These are phyloP conservation scores for Bombardia bombarda DNA, from an alignment of 495 filamentous ascomycete genomes.

Conservation along the genomic window DNA sequence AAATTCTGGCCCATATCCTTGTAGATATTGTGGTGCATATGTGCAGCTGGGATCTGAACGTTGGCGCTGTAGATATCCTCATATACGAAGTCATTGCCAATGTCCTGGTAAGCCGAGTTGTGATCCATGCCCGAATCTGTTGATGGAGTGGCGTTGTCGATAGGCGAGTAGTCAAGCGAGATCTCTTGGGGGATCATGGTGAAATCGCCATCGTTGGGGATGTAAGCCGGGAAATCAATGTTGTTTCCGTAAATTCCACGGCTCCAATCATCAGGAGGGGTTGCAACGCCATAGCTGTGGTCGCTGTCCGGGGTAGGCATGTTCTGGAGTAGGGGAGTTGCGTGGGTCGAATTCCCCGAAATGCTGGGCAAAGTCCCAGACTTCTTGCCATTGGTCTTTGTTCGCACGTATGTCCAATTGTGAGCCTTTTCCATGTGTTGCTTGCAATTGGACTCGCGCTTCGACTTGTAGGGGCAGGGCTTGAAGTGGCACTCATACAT, in stretches of 20 bases:
- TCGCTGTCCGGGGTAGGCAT: conserved; percentile 41
- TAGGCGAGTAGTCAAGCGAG: conserved; percentile 41
- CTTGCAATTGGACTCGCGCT: conserved; percentile 96
- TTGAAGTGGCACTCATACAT: conserved; percentile 76
- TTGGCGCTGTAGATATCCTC: conserved; percentile 50
- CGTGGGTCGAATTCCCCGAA: conserved; percentile 26
- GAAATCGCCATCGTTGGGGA: conserved; percentile 27
- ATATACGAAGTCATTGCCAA: conserved; percentile 35
- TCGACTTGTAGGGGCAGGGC: conserved; percentile 87
- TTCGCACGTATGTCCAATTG: conserved; percentile 79
- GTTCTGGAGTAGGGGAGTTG: conserved; percentile 48
- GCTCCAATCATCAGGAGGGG: conserved; percentile 34
- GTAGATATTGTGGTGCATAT: conserved; percentile 25
- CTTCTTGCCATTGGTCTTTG: conserved; percentile 74
- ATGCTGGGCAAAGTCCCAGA: conserved; percentile 20
- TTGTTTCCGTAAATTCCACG: conserved; percentile 20
- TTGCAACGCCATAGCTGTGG: conserved; percentile 31
- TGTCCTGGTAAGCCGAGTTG: conserved; percentile 38
- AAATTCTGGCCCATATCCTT: conserved; percentile 32
- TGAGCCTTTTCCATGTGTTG: conserved; percentile 99
- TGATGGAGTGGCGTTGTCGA: conserved; percentile 39
- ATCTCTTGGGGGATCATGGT: conserved; percentile 33
- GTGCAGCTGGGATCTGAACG: conserved; percentile 33
- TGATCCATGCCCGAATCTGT: conserved; percentile 37
- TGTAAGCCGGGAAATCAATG: conserved; percentile 35